phyloP scores from a whole-genome alignment of 1,284 basidiomycete genomes.

The Sporisorium sorghi region DNA sequence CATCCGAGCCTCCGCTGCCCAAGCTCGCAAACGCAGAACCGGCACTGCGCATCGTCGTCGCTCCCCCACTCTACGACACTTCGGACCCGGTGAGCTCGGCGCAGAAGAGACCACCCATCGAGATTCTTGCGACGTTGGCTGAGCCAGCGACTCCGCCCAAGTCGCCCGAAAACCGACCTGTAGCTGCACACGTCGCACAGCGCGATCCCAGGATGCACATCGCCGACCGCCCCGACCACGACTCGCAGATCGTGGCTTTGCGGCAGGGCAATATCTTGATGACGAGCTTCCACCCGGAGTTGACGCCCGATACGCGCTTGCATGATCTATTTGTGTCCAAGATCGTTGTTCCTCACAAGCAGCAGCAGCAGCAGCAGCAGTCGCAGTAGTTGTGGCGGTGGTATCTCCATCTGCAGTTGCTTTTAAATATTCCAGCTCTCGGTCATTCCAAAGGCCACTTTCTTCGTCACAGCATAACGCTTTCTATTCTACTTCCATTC shows the following conservation, averaged over 20 bases:
- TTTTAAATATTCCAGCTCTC: neutral
- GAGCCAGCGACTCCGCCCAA: slow-evolving; percentile 71
- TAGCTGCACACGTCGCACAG: slow-evolving; percentile 20
- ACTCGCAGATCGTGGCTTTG: slow-evolving; percentile 82
- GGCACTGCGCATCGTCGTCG: slow-evolving; percentile 44
- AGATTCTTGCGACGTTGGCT: slow-evolving; percentile 81
- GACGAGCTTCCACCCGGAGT: slow-evolving; percentile 94
- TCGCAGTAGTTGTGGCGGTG: neutral
- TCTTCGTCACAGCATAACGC: neutral
- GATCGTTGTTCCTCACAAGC: slow-evolving; percentile 35
- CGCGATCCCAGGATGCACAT: slow-evolving; percentile 32
- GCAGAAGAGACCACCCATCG: slow-evolving; percentile 61
- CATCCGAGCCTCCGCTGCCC: slow-evolving; percentile 17
- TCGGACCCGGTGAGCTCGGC: slow-evolving; percentile 29
- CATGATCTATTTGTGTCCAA: slow-evolving; percentile 82
- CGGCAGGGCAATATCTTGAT: slow-evolving; percentile 85
- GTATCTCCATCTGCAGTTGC: neutral
- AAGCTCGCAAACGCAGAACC: slow-evolving; percentile 20
- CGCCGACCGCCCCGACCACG: slow-evolving; percentile 39
- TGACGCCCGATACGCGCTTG: slow-evolving; percentile 86
- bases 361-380: slow-evolving; percentile 7
- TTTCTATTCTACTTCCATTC: neutral
- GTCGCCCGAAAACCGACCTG: slow-evolving; percentile 30
- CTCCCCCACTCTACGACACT: slow-evolving; percentile 51
- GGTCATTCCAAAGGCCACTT: neutral